Evolutionary conservation across 2,329 filamentous ascomycete species (phyloP).

Genomic region (Aspergillus brasiliensis): DNA sequence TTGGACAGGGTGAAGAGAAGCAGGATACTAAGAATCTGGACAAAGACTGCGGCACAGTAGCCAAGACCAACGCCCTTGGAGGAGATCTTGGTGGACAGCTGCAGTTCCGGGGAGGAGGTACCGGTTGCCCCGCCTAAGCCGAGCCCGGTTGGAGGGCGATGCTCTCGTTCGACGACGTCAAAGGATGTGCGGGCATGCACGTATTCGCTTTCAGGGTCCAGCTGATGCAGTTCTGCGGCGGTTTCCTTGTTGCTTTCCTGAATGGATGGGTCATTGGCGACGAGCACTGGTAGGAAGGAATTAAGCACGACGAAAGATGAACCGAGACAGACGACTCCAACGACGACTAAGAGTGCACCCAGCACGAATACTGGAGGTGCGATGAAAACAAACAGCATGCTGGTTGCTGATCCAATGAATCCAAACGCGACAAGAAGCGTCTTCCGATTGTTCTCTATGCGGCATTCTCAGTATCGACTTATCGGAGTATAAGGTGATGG

Average conservation of each 20-base stretch:
- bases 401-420: slow-evolving; percentile 73
- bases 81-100: slow-evolving; percentile 82
- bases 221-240: slow-evolving; percentile 27
- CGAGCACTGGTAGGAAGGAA: slow-evolving; percentile 84
- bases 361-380: slow-evolving; percentile 74
- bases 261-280: slow-evolving; percentile 71
- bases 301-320: slow-evolving; percentile 90
- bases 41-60: slow-evolving; percentile 78
- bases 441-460: slow-evolving; percentile 64
- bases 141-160: neutral
- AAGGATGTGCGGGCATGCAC: slow-evolving; percentile 17
- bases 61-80: slow-evolving; percentile 87
- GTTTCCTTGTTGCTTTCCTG: slow-evolving; percentile 29
- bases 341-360: slow-evolving; percentile 76
- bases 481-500: neutral
- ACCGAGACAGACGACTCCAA: slow-evolving; percentile 86
- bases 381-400: slow-evolving; percentile 84
- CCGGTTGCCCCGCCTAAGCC: neutral
- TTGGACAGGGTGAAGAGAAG: slow-evolving; percentile 61
- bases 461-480: neutral
- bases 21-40: slow-evolving; percentile 77
- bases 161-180: slow-evolving; percentile 19
- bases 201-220: slow-evolving; percentile 17
- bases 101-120: slow-evolving; percentile 63
- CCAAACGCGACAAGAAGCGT: slow-evolving; percentile 78